Evolutionary conservation across 495 filamentous ascomycete species (phyloP).

Genomic region (Tetracladium marchalianum): DNA sequence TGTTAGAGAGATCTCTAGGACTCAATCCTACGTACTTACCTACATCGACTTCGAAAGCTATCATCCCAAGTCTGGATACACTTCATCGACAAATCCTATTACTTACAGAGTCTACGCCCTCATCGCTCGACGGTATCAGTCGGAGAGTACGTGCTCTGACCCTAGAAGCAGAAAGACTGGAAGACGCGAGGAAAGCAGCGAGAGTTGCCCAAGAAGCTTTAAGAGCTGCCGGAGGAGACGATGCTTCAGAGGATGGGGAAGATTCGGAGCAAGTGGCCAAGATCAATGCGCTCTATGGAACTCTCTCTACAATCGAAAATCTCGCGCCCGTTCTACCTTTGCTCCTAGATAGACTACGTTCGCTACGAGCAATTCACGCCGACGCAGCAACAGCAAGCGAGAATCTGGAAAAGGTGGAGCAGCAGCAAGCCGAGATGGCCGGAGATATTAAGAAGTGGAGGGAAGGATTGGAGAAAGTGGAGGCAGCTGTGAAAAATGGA

Average conservation of each 20-base stretch:
- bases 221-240: conserved; percentile 31
- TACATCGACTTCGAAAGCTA: conserved; percentile 45
- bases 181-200: conserved; percentile 61
- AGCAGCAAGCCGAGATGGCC: conserved; percentile 71
- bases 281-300: conserved; percentile 85
- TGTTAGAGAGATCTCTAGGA: conserved; percentile 75
- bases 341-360: conserved; percentile 75
- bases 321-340: conserved; percentile 77
- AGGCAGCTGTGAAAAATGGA: conserved; percentile 57
- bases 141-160: conserved; percentile 64
- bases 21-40: conserved; percentile 59
- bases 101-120: conserved; percentile 50
- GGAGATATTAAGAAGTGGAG: conserved; percentile 79
- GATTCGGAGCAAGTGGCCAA: conserved; percentile 66
- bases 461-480: conserved; percentile 69
- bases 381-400: conserved; percentile 81
- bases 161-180: conserved; percentile 69
- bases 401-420: conserved; percentile 64
- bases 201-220: conserved; percentile 53
- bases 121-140: conserved; percentile 65
- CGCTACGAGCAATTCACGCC: conserved; percentile 73
- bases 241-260: conserved; percentile 19
- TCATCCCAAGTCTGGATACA: conserved; percentile 70
- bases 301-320: conserved; percentile 80
- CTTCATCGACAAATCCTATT: conserved; percentile 65